Conservation (phyloP, 2,329 filamentous ascomycete species). For the Tolypocladium tundrense region DNA sequence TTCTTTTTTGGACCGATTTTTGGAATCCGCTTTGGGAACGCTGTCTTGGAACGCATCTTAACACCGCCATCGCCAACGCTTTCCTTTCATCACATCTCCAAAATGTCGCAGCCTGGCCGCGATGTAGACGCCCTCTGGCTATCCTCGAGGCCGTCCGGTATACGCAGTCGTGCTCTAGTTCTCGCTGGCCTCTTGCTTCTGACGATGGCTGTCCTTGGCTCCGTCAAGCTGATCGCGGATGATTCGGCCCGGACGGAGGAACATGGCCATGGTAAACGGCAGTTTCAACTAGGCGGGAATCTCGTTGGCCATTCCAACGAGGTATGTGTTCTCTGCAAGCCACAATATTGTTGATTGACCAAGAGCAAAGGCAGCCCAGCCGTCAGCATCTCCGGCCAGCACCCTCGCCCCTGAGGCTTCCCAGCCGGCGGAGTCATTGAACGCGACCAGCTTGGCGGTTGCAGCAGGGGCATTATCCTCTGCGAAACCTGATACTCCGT, state of each 20-base stretch:
- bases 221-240: slow-evolving; percentile 2
- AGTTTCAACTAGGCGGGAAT: slow-evolving; percentile 14
- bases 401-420: not conserved
- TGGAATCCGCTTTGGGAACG: slow-evolving; percentile 12
- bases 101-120: slow-evolving; percentile 1
- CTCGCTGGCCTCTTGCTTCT: slow-evolving; percentile 4
- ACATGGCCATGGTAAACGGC: slow-evolving; percentile 5
- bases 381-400: not conserved
- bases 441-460: not conserved
- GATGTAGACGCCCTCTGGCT: not conserved
- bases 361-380: not conserved
- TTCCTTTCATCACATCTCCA: not conserved
- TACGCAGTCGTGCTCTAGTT: not conserved
- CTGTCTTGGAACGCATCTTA: slow-evolving; percentile 16
- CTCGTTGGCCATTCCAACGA: slow-evolving; percentile 5
- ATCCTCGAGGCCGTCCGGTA: not conserved
- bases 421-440: not conserved
- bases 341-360: not conserved
- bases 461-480: not conserved
- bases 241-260: not conserved
- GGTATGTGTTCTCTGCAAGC: slow-evolving; percentile 1
- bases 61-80: not conserved
- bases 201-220: slow-evolving; percentile 3
- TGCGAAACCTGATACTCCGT: not conserved
- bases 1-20: slow-evolving; percentile 9